Evolutionary conservation across 2,329 filamentous ascomycete species (phyloP).

Genomic region (Colletotrichum camelliae): DNA sequence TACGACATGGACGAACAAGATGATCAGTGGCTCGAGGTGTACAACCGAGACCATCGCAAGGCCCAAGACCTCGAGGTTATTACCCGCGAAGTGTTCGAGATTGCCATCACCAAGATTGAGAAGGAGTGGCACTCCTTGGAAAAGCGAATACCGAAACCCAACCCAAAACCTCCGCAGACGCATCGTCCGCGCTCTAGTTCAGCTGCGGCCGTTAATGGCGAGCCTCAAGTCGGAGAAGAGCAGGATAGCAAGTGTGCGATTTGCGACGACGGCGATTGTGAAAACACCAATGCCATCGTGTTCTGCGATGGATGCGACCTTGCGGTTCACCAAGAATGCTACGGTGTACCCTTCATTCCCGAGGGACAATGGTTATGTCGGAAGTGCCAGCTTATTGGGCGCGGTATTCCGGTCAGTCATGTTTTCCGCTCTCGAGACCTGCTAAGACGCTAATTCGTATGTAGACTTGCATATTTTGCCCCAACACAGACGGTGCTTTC

Average conservation of each 20-base stretch:
- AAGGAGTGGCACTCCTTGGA: constrained; percentile 98
- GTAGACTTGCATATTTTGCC: constrained; percentile 95
- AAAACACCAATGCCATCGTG: constrained; percentile 98
- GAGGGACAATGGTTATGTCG: constrained; percentile 98
- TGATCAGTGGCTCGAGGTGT: constrained; percentile 89
- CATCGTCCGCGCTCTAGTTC: constrained; percentile 92
- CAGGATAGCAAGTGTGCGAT: constrained; percentile 97
- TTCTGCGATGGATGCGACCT: constrained; percentile 98
- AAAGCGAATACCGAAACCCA: constrained; percentile 95
- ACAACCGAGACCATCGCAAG: constrained; percentile 76
- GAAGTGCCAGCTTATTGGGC: constrained; percentile 94
- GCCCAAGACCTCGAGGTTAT: constrained; percentile 79
- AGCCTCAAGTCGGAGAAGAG: constrained; percentile 86
- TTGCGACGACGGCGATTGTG: constrained; percentile 98
- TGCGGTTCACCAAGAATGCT: constrained; percentile 98
- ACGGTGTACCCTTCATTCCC: constrained; percentile 97
- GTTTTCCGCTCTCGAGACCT: not conserved
- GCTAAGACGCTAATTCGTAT: not conserved
- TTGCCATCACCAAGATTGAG: constrained; percentile 98
- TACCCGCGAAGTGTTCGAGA: constrained; percentile 93
- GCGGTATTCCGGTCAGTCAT: constrained; percentile 76
- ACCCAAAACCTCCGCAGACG: constrained; percentile 94
- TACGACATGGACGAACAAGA: constrained; percentile 99
- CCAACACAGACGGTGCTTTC: constrained; percentile 96
- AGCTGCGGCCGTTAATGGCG: constrained; percentile 93